Evolutionary conservation across 257 asterid genomes (phyloP), one percentile per base, ranked within the genome.

Genomic region (Solanum arcanum): DNA sequence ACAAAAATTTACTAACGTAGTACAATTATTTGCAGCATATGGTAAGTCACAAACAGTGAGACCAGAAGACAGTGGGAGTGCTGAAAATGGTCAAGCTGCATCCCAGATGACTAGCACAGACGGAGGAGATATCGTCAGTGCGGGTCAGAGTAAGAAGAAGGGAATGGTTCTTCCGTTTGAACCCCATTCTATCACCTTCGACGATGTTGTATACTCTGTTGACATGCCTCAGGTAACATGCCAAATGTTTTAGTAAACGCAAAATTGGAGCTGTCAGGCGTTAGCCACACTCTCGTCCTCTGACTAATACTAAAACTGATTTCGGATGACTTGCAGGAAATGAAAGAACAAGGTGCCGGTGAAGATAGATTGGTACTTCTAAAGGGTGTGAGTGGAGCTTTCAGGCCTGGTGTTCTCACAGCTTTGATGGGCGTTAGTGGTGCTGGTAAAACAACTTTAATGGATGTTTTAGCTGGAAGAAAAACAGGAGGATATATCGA

Each of bases 101-200:
- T 72, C 88, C 73, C 73, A 86, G n/a, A 60, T 69, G 21, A 18
- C 78, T 69, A 87, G 83, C 44, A 52, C 80, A 23, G 69, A 20
- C 86, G 87, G 90, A 86, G 59, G 87, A 69, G 92, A 92, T 70
- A 89, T 88, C 74, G 83, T 56, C 64, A 81, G 35, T 15, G 93
- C 86, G 77, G 89, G 88, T 4, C 52, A 91, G 78, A 92, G 72
- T 25, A 39, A 33, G 72, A 88, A 91, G 86, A 92, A 78, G 81
- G 98, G 98, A 91, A 93, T 95, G 98, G 91, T 97, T 88, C 98
- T 97, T 90, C 99, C 98, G 42, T 97, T 95, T 75, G 98, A 94
- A 87, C 98, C 99, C 4, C 98, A 96, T 88, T 94, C 95, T 25
- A 88, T 95, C 83, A 94, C 98, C n/a, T 96, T 96, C 68, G 96